These are phyloP conservation scores for Claviceps paspali DNA, from an alignment of 2,329 filamentous ascomycete species.

Conservation along the genomic window DNA sequence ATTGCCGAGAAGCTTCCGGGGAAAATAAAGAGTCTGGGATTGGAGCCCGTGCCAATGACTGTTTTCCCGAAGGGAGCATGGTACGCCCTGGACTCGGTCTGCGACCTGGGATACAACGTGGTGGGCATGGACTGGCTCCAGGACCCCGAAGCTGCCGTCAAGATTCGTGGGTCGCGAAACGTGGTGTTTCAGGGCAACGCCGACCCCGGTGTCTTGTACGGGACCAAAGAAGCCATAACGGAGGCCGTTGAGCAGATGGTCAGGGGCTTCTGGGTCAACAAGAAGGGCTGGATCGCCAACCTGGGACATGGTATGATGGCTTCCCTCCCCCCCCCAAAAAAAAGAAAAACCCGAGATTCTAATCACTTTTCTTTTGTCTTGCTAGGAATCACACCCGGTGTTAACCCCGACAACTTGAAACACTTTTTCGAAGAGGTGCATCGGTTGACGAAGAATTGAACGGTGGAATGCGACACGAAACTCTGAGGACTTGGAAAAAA, in stretches of 20 bases:
- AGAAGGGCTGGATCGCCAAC: slow-evolving; percentile 93
- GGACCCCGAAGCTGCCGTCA: slow-evolving; percentile 70
- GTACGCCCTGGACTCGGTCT: slow-evolving; percentile 81
- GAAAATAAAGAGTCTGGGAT: slow-evolving; percentile 55
- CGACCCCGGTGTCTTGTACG: slow-evolving; percentile 86
- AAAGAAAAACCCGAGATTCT: neutral
- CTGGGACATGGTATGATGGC: slow-evolving; percentile 70
- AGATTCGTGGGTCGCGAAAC: slow-evolving; percentile 57
- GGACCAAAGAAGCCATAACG: slow-evolving; percentile 67
- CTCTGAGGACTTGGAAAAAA: too few species aligned
- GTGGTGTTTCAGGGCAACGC: slow-evolving; percentile 88
- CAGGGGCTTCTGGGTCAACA: slow-evolving; percentile 61
- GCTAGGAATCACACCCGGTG: slow-evolving; percentile 78
- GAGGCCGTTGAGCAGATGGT: slow-evolving; percentile 75
- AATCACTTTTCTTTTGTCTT: neutral
- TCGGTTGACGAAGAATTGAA: slow-evolving; percentile 38
- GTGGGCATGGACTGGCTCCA: slow-evolving; percentile 93
- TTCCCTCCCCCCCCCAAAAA: too few species aligned
- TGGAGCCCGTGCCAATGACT: slow-evolving; percentile 84
- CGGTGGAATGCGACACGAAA: too few species aligned
- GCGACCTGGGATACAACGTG: slow-evolving; percentile 80
- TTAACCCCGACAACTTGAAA: slow-evolving; percentile 82
- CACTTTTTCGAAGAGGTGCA: slow-evolving; percentile 93
- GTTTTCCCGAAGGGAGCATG: slow-evolving; percentile 97
- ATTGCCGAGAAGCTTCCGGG: slow-evolving; percentile 70